Evolutionary conservation across 2,329 filamentous ascomycete genomes (phyloP).

Genomic region (Cytospora mali): DNA sequence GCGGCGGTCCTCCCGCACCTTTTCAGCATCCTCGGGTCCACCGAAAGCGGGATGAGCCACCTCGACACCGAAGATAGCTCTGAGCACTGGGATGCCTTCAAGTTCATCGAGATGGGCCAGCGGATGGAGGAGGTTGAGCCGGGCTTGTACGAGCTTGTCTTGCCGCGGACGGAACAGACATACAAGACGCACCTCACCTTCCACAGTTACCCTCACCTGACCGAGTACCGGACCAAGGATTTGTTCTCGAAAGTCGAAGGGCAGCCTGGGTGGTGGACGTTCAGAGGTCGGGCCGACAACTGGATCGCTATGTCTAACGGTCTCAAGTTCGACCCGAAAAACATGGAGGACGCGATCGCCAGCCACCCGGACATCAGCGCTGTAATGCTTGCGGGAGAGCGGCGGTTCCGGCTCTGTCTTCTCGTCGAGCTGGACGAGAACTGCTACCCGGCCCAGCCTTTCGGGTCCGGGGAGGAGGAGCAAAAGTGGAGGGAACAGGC

Average conservation of each 20-base stretch:
- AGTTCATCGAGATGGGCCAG: constrained; percentile 36
- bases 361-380: constrained; percentile 11
- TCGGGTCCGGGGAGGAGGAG: constrained; percentile 12
- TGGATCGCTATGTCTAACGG: constrained; percentile 39
- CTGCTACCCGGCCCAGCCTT: neutral
- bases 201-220: constrained; percentile 35
- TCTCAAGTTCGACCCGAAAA: constrained; percentile 38
- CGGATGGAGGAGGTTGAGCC: constrained; percentile 37
- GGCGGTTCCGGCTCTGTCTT: constrained; percentile 22
- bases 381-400: constrained; percentile 24
- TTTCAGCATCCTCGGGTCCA: constrained; percentile 29
- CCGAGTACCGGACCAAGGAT: constrained; percentile 40
- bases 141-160: constrained; percentile 37
- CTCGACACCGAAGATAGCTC: constrained; percentile 24
- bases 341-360: constrained; percentile 32
- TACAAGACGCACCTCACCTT: constrained; percentile 31
- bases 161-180: constrained; percentile 33
- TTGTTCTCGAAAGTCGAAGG: constrained; percentile 37
- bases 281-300: constrained; percentile 36
- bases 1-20: constrained; percentile 27
- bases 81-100: constrained; percentile 34
- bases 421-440: constrained; percentile 22
- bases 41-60: constrained; percentile 28
- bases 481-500: constrained; percentile 10
- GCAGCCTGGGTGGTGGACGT: constrained; percentile 31